Evolutionary conservation across 805 yeast genomes (phyloP).

Genomic region (Candida germanica): DNA sequence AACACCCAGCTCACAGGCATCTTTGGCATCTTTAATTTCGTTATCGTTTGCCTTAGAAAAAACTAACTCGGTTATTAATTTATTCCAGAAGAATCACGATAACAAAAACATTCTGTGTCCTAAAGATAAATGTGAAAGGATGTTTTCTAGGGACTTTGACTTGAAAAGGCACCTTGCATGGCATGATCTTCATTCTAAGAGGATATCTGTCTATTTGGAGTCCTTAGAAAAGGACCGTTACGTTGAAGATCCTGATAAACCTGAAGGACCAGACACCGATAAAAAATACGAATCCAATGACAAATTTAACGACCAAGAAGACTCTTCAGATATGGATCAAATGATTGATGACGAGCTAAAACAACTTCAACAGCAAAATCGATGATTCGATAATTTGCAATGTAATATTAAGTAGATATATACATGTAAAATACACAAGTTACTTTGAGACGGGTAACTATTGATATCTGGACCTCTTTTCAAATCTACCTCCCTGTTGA

Average conservation of each 20-base stretch:
- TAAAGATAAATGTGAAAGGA: slow-evolving; percentile 48
- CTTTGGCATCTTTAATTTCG: slow-evolving; percentile 10
- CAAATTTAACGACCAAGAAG: slow-evolving; percentile 2
- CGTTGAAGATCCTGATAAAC: slow-evolving; percentile 7
- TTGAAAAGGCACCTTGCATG: slow-evolving; percentile 49
- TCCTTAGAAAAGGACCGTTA: slow-evolving; percentile 23
- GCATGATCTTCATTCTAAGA: slow-evolving; percentile 41
- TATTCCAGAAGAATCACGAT: slow-evolving; percentile 36
- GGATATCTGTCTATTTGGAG: slow-evolving; percentile 27
- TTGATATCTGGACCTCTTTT: slow-evolving; percentile 5
- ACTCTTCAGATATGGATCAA: slow-evolving; percentile 6
- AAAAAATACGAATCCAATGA: neutral
- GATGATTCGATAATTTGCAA: neutral
- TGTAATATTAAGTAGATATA: neutral
- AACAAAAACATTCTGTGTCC: slow-evolving; percentile 44
- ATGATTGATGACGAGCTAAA: slow-evolving; percentile 14
- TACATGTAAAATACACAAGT: too few species aligned
- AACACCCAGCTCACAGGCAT: neutral
- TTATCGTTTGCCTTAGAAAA: slow-evolving; percentile 13
- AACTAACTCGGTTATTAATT: slow-evolving; percentile 28
- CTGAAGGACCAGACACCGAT: neutral
- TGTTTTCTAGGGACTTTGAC: slow-evolving; percentile 50
- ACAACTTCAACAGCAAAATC: slow-evolving; percentile 3
- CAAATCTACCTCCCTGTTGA: slow-evolving; percentile 9
- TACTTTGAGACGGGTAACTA: too few species aligned